Evolutionary conservation across 192 early-diverging fungal genomes (phyloP).

Genomic region (Oehlia diaphana): DNA sequence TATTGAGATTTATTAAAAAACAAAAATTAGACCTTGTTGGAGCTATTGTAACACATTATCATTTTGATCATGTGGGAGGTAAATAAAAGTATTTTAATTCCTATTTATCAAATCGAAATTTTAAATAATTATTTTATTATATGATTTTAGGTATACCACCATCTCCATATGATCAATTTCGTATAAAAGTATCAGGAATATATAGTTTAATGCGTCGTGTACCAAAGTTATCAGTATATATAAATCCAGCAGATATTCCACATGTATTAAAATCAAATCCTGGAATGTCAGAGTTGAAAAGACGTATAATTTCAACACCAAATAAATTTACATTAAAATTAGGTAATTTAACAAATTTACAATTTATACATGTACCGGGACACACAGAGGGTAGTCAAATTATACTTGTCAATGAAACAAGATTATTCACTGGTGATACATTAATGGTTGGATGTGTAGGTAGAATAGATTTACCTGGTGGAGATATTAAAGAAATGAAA

Average conservation of each 20-base stretch:
- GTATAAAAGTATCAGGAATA: constrained; percentile 78
- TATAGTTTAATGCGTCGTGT: constrained; percentile 69
- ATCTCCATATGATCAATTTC: constrained; percentile 77
- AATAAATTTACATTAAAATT: constrained; percentile 57
- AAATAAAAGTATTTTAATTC: constrained; percentile 1
- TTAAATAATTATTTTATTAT: neutral
- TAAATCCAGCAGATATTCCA: constrained; percentile 77
- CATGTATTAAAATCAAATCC: constrained; percentile 69
- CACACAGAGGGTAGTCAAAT: constrained; percentile 89
- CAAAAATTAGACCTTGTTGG: constrained; percentile 69
- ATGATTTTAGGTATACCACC: constrained; percentile 58
- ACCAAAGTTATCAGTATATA: constrained; percentile 73
- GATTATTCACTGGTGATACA: constrained; percentile 87
- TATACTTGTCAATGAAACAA: constrained; percentile 69
- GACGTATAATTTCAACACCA: constrained; percentile 57
- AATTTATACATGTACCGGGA: constrained; percentile 90
- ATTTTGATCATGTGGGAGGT: constrained; percentile 88
- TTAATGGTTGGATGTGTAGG: constrained; percentile 74
- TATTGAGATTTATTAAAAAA: constrained; percentile 59
- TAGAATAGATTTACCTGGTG: constrained; percentile 82
- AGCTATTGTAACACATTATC: constrained; percentile 77
- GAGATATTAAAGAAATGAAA: constrained; percentile 61
- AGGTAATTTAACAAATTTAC: constrained; percentile 52
- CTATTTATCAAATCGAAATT: neutral
- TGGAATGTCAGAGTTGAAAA: constrained; percentile 42